These are phyloP conservation scores for Hypoxylon sp. DNA, from an alignment of 2,329 filamentous ascomycete species.

Conservation along the genomic window DNA sequence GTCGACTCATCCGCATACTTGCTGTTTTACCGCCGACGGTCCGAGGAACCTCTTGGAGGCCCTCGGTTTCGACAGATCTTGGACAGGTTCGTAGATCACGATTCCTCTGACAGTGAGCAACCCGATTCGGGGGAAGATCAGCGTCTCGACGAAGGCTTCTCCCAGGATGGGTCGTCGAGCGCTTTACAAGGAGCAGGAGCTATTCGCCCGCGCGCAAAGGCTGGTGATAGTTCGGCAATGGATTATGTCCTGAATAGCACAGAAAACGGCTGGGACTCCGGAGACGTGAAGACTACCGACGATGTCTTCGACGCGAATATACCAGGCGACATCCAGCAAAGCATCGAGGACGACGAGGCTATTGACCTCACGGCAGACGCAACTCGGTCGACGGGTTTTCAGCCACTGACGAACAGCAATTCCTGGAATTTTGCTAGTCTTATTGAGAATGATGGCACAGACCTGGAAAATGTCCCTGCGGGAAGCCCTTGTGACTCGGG, in stretches of 20 bases:
- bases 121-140: constrained; percentile 79
- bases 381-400: constrained; percentile 44
- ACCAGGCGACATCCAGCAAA: constrained; percentile 54
- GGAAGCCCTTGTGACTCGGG: constrained; percentile 48
- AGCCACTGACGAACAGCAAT: constrained; percentile 45
- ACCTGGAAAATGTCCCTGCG: constrained; percentile 44
- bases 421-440: constrained; percentile 63
- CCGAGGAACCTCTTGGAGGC: constrained; percentile 81
- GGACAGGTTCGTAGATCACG: constrained; percentile 67
- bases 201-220: constrained; percentile 75
- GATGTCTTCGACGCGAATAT: constrained; percentile 38
- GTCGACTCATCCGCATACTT: constrained; percentile 87
- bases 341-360: constrained; percentile 64
- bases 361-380: constrained; percentile 57
- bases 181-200: constrained; percentile 82
- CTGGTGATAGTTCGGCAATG: constrained; percentile 62
- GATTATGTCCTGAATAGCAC: constrained; percentile 19
- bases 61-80: constrained; percentile 78
- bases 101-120: constrained; percentile 60
- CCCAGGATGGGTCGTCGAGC: constrained; percentile 92
- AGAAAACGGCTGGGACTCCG: constrained; percentile 9
- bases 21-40: constrained; percentile 93
- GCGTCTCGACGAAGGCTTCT: constrained; percentile 87
- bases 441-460: constrained; percentile 49
- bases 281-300: constrained; percentile 40